Percentiles rank a stretch among this genome's conserved stretches.
phyloP scores from a whole-genome alignment of 768 basidiomycete genomes.

The Lentinula edodes region DNA sequence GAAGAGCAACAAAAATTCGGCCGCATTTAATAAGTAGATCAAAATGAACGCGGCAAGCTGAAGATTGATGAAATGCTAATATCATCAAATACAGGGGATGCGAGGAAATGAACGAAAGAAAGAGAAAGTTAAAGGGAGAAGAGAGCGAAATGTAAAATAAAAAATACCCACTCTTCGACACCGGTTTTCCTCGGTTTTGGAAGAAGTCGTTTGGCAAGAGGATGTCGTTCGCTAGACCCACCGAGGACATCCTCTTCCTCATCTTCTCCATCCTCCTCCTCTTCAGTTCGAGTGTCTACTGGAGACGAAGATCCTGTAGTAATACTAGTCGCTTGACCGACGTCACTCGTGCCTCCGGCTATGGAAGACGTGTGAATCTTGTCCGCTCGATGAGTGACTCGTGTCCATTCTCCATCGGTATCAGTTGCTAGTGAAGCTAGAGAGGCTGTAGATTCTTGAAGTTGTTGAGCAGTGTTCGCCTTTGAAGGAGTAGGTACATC shows the following conservation, averaged over 20 bases:
- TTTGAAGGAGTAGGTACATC: neutral
- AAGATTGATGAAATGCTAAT: neutral
- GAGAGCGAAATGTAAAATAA: neutral
- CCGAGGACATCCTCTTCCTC: slow-evolving; percentile 14
- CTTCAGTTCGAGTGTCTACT: slow-evolving; percentile 5
- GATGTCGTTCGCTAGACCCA: neutral
- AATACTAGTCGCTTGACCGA: neutral
- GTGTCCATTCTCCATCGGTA: slow-evolving; percentile 6
- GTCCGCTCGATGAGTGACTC: neutral
- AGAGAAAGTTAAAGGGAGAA: neutral
- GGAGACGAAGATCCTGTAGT: slow-evolving; percentile 6
- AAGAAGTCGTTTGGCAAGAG: slow-evolving; percentile 60
- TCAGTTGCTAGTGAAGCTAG: slow-evolving; percentile 3
- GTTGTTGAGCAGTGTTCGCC: neutral
- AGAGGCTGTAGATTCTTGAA: slow-evolving; percentile 4
- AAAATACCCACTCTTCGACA: slow-evolving; percentile 59
- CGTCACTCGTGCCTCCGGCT: neutral
- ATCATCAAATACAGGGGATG: neutral
- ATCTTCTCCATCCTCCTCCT: slow-evolving; percentile 10
- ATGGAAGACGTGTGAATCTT: neutral
- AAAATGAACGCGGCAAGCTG: neutral
- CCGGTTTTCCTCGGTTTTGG: slow-evolving; percentile 61
- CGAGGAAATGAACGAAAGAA: neutral
- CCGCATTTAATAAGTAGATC: too few species aligned
- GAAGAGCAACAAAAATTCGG: neutral